phyloP scores from a whole-genome alignment of 257 asterid species.

The Penstemon eatonii region DNA sequence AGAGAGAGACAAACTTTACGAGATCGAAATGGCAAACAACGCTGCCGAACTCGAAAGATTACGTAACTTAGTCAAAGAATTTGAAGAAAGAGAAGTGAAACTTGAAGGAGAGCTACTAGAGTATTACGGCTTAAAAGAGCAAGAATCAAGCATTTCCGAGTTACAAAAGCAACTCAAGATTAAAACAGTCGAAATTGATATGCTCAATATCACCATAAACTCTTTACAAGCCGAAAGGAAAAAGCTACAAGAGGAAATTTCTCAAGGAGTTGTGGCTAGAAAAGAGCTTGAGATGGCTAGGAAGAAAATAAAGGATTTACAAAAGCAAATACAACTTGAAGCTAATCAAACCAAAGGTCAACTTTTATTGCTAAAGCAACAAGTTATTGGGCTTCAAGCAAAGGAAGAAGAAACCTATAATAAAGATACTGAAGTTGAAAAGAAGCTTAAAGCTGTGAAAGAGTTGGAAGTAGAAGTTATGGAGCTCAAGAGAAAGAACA shows the following conservation, averaged over 20 bases:
- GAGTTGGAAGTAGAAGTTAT: constrained; percentile 83
- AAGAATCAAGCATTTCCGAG: constrained; percentile 73
- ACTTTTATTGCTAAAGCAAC: constrained; percentile 83
- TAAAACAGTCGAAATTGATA: constrained; percentile 79
- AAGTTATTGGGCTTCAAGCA: constrained; percentile 77
- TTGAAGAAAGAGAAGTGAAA: constrained; percentile 91
- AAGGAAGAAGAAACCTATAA: constrained; percentile 71
- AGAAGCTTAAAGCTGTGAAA: constrained; percentile 71
- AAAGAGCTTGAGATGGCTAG: constrained; percentile 78
- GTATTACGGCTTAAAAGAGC: constrained; percentile 87
- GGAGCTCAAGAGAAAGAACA: constrained; percentile 91
- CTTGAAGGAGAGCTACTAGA: constrained; percentile 94
- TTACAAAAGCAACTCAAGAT: constrained; percentile 83
- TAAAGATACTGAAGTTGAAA: constrained; percentile 69
- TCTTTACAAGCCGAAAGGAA: constrained; percentile 85
- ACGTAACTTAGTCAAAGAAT: constrained; percentile 67
- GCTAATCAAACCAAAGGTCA: constrained; percentile 90
- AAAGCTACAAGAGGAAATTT: constrained; percentile 84
- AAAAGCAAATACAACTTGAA: constrained; percentile 86
- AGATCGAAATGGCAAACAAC: constrained; percentile 71
- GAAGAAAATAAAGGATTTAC: constrained; percentile 77
- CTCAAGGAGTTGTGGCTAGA: constrained; percentile 55
- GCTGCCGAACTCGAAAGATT: constrained; percentile 72
- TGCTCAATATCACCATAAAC: constrained; percentile 79
- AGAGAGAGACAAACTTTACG: constrained; percentile 58